phyloP scores from a whole-genome alignment of 306 rosid species.

The Begonia fuchsioides region DNA sequence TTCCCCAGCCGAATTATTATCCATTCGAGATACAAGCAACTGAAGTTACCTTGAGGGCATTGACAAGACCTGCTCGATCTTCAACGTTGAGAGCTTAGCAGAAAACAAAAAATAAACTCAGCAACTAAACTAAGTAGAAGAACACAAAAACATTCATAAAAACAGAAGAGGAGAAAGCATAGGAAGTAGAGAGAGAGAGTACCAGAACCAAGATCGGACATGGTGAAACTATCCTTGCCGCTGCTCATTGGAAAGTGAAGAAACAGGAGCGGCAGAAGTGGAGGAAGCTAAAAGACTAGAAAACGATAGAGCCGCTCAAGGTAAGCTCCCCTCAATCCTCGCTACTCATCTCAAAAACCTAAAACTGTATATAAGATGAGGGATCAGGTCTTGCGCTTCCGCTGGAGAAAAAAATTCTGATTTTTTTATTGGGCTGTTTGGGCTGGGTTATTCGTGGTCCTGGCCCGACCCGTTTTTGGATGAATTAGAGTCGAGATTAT shows the following conservation, averaged over 20 bases:
- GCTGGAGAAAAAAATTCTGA: background rate
- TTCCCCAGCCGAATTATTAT: too few relatives aligned
- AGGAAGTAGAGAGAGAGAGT: background rate
- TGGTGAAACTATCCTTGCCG: conserved; percentile 49
- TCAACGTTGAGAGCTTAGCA: conserved; percentile 48
- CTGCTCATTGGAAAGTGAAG: conserved; percentile 34
- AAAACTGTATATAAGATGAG: conserved; percentile 8
- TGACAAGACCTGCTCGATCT: conserved; percentile 65
- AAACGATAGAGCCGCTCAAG: conserved; percentile 15
- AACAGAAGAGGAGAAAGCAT: background rate
- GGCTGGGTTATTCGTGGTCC: too few relatives aligned
- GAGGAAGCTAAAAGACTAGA: conserved; percentile 64
- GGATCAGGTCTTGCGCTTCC: conserved; percentile 8
- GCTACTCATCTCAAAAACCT: conserved; percentile 13
- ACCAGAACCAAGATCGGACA: conserved; percentile 75
- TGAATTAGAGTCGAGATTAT: too few relatives aligned
- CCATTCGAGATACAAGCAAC: background rate
- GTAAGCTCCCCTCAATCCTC: conserved; percentile 29
- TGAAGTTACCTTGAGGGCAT: conserved; percentile 61
- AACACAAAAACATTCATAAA: background rate
- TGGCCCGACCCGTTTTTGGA: too few relatives aligned
- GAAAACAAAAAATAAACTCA: background rate
- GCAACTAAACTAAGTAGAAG: background rate
- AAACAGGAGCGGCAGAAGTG: background rate
- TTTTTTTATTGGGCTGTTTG: too few relatives aligned